Base-by-base conservation (phyloP, 805 yeast species). In the Metschnikowia reukaufii region DNA sequence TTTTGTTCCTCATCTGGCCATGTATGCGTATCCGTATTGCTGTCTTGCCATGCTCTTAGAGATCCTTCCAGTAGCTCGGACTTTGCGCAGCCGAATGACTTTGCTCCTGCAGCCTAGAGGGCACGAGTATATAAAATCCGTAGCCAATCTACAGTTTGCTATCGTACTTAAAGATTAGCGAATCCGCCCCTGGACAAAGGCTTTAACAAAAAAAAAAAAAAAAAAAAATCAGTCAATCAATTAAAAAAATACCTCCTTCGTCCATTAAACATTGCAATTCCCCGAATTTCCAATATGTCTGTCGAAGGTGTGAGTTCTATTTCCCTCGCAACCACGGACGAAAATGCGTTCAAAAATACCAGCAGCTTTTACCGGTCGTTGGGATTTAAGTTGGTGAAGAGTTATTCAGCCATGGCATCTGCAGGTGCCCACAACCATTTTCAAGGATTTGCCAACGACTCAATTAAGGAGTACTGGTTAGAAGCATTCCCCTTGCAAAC, bases 401-500 rank as follows among this genome's bases (percentile, higher is more conserved):
- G 74, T 56, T 86, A 74, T 63, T 72, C 82, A 50, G 83, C 84
- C 52, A 78, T 62, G 70, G 61, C 64, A 60, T 33, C 46, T 23
- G n/a, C 53, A 17, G 39, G 44, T 19, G 27, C 45, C 17, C 56
- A 56, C 48, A 59, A 61, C 34, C 54, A 62, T 27, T 62, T 72
- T 13, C 63, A 69, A 38, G 91, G 91, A 4, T 70, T 86, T 38
- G 77, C 88, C 7, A 73, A 70, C 47, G 88, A 84, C 52, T 84
- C 91, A 0, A 59, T 83, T 41, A 77, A 73, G 52, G 95, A 86
- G 64, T 65, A 79, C 23, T 86, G 95, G 95, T 62, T 86, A 39
- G 87, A 84, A 62, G 68, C 82, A 18, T 84, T 81, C 62, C 88
- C 87, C 17, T 67, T 77, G 34, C 75, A 71, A 51, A 59, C 63